These are phyloP conservation scores for Rhynchosporium graminicola DNA, from an alignment of 2,329 filamentous ascomycete species.

Conservation along the genomic window DNA sequence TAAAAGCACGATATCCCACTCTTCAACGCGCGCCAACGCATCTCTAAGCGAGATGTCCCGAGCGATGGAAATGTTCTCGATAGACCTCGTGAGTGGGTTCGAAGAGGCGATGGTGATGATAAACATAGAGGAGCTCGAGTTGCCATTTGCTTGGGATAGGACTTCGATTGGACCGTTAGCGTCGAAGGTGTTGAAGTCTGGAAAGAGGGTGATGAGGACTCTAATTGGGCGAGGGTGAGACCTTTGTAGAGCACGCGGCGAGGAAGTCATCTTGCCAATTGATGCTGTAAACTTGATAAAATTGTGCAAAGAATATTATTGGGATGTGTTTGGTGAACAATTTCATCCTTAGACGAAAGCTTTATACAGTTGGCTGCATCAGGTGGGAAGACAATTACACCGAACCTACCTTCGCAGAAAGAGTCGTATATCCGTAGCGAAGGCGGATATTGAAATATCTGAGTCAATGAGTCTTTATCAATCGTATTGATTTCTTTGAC, in stretches of 20 bases:
- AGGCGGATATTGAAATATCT: background rate
- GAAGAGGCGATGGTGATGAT: background rate
- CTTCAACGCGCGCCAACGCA: conserved; percentile 1
- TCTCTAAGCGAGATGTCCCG: conserved; percentile 9
- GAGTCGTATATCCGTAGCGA: background rate
- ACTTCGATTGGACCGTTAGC: conserved; percentile 13
- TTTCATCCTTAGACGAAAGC: too few relatives aligned
- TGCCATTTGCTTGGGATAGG: conserved; percentile 10
- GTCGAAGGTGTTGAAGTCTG: conserved; percentile 14
- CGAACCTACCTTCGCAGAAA: background rate
- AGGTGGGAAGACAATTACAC: background rate
- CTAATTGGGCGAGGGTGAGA: background rate
- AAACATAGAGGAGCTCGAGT: background rate
- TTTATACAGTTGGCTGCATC: background rate
- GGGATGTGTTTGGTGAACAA: background rate
- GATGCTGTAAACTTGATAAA: background rate
- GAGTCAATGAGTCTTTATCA: background rate
- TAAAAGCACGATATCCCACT: conserved; percentile 14
- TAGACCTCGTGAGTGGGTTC: background rate
- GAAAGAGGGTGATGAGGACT: conserved; percentile 14
- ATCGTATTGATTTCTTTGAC: too few relatives aligned
- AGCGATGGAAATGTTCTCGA: conserved; percentile 1
- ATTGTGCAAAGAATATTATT: background rate
- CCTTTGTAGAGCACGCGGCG: conserved; percentile 1
- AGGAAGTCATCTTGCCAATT: conserved; percentile 1